These are phyloP conservation scores for Peniophora sp. DNA, from an alignment of 1,284 basidiomycete genomes.

Conservation along the genomic window DNA sequence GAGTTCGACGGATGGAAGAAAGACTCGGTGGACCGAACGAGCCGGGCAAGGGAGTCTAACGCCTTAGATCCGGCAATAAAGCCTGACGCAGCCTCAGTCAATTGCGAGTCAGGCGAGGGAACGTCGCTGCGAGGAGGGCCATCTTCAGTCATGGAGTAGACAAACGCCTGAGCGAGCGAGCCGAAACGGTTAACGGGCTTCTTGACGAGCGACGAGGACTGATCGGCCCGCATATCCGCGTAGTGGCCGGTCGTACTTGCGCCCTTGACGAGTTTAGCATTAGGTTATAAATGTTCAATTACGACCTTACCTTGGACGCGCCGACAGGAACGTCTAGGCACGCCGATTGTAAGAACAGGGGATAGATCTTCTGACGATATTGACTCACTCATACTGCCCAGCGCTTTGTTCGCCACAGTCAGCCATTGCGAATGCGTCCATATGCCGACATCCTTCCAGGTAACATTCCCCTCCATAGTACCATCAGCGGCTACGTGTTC, in stretches of 20 bases:
- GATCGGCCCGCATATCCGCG: constrained; percentile 65
- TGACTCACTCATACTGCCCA: constrained; percentile 79
- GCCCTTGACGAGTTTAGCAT: constrained; percentile 30
- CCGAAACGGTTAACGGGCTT: constrained; percentile 11
- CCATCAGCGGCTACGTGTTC: constrained; percentile 63
- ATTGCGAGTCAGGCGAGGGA: constrained; percentile 22
- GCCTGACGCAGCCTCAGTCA: constrained; percentile 26
- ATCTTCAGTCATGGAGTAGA: constrained; percentile 90
- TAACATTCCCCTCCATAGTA: constrained; percentile 44
- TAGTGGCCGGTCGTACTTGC: constrained; percentile 56
- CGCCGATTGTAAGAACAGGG: constrained; percentile 8
- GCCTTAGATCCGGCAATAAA: constrained; percentile 86
- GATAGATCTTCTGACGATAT: neutral
- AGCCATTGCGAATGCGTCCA: constrained; percentile 86
- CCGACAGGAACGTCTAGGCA: constrained; percentile 71
- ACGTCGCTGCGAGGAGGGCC: constrained; percentile 45
- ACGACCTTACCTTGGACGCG: constrained; percentile 41
- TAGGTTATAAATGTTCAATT: too few relatives aligned
- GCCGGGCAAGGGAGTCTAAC: constrained; percentile 80
- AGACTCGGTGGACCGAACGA: constrained; percentile 90
- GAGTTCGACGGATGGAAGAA: constrained; percentile 88
- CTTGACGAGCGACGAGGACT: constrained; percentile 29
- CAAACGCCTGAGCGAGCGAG: constrained; percentile 80
- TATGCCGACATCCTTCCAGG: constrained; percentile 80
- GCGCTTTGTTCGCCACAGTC: constrained; percentile 78